A percentile compares a stretch with the other conserved stretches of the same genome.
Evolutionary conservation across 1,139 yeast species (phyloP).

Genomic region (Kurtzmaniella quercitrusa): DNA sequence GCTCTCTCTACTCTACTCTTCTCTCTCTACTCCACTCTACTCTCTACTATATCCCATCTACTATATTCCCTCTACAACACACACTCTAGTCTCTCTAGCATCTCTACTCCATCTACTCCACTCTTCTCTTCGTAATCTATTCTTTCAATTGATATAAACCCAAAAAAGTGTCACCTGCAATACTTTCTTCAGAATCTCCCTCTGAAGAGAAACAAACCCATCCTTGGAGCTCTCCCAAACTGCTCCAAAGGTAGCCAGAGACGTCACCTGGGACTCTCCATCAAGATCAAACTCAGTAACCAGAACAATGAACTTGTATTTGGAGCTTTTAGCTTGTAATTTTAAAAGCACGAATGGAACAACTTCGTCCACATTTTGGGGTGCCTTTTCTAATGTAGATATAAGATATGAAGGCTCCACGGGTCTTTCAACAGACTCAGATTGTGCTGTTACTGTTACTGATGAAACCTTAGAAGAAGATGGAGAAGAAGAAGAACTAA

Average conservation of each 20-base stretch:
- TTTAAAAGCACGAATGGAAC: conserved; percentile 15
- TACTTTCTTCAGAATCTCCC: conserved; percentile 5
- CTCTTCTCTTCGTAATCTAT: conserved; percentile 3
- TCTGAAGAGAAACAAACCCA: conserved; percentile 27
- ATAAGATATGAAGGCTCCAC: neutral
- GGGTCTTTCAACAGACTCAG: neutral
- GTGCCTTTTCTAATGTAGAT: neutral
- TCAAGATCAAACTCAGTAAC: conserved; percentile 17
- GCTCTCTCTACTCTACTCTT: conserved; percentile 5
- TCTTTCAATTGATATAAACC: conserved; percentile 20
- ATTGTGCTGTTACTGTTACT: neutral
- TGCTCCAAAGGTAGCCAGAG: conserved; percentile 29
- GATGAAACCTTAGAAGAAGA: too few species aligned
- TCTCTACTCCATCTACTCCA: neutral
- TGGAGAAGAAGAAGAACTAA: too few species aligned
- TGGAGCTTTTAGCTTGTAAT: conserved; percentile 29
- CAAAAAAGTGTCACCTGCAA: conserved; percentile 26
- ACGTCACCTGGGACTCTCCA: conserved; percentile 15
- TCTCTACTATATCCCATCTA: neutral
- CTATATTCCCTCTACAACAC: neutral
- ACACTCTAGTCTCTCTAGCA: too few species aligned
- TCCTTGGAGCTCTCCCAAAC: conserved; percentile 38
- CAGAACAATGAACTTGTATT: conserved; percentile 33
- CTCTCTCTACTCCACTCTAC: neutral
- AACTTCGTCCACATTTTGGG: conserved; percentile 9